Evolutionary conservation across 1,284 basidiomycete species (phyloP).

Genomic region (Puccinia horiana): DNA sequence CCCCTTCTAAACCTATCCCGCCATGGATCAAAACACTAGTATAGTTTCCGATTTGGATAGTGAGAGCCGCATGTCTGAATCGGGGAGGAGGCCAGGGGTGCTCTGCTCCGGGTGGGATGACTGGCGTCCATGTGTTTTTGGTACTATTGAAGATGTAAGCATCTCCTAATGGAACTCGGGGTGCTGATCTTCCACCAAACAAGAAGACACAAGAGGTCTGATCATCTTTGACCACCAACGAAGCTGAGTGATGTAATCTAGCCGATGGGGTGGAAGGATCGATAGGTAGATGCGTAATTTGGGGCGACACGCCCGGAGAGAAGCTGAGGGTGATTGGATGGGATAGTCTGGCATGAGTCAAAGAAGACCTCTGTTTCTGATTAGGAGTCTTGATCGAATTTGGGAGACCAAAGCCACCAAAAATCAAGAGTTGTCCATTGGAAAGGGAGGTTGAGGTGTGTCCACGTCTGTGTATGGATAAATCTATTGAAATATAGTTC

Average conservation of each 20-base stretch:
- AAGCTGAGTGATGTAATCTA: conserved; percentile 36
- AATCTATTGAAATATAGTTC: not conserved
- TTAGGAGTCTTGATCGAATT: not conserved
- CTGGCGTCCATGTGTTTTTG: conserved; percentile 8
- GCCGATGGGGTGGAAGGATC: conserved; percentile 30
- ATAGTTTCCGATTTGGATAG: conserved; percentile 12
- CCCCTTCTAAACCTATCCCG: conserved; percentile 37
- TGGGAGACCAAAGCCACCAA: conserved; percentile 44
- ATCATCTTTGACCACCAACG: not conserved
- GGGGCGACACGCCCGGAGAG: not conserved
- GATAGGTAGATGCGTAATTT: conserved; percentile 23
- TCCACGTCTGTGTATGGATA: conserved; percentile 35
- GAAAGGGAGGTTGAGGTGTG: conserved; percentile 23
- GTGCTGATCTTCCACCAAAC: conserved; percentile 39
- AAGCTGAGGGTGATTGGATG: conserved; percentile 31
- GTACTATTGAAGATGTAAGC: conserved; percentile 21
- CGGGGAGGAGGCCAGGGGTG: conserved; percentile 28
- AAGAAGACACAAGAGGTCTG: conserved; percentile 19
- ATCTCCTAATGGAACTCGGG: conserved; percentile 33
- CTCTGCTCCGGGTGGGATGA: not conserved
- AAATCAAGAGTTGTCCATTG: conserved; percentile 24
- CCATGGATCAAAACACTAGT: conserved; percentile 41
- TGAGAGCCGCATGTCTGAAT: conserved; percentile 37
- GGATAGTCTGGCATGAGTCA: conserved; percentile 33
- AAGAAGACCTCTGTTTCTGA: not conserved